These are phyloP conservation scores for Salix purpurea DNA, from an alignment of 345 rosid species.

Conservation along the genomic window DNA sequence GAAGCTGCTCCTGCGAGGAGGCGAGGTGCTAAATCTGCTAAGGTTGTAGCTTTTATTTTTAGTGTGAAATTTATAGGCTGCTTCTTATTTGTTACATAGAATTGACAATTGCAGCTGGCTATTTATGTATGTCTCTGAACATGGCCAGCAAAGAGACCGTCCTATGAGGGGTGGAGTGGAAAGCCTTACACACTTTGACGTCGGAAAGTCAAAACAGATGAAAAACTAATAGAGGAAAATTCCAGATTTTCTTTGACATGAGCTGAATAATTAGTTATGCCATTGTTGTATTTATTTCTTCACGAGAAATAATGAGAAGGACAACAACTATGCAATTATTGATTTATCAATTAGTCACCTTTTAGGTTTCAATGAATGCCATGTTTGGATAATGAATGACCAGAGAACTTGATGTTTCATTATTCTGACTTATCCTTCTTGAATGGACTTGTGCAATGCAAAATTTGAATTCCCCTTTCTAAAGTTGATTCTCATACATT, in stretches of 20 bases:
- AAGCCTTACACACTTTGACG: background rate
- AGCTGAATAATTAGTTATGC: background rate
- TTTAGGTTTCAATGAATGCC: background rate
- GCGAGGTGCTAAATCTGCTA: conserved; percentile 55
- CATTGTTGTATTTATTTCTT: background rate
- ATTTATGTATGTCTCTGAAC: background rate
- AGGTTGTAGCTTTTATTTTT: conserved; percentile 45
- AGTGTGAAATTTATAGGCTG: conserved; percentile 5
- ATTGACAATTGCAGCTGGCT: background rate
- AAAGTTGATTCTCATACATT: background rate
- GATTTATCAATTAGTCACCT: background rate
- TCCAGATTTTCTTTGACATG: background rate
- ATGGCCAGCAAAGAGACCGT: background rate
- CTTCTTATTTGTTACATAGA: background rate
- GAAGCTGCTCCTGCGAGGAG: conserved; percentile 41
- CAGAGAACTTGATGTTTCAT: background rate
- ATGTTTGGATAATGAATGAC: background rate
- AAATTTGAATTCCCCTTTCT: conserved; percentile 2
- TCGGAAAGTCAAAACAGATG: background rate
- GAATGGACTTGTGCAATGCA: background rate
- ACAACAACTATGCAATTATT: background rate
- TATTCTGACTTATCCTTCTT: background rate
- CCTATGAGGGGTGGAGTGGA: background rate
- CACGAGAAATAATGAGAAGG: background rate
- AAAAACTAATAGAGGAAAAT: background rate